Percentiles rank a stretch among this genome's conserved stretches.
Conservation (phyloP, 805 yeast species). For the Lipomyces spencermartinsiae region DNA sequence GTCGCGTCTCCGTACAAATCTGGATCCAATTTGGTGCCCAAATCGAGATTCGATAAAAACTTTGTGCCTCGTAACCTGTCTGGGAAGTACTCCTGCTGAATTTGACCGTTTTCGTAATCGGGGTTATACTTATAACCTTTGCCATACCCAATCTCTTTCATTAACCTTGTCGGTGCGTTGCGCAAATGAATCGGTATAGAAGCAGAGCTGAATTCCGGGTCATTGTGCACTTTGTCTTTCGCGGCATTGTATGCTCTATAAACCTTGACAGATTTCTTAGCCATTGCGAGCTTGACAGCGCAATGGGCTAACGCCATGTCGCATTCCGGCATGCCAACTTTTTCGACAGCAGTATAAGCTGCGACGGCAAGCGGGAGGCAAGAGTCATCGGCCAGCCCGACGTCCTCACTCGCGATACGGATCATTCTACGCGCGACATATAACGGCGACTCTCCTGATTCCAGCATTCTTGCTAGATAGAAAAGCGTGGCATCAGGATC, state of each 20-base stretch:
- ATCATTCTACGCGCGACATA: slow-evolving; percentile 91
- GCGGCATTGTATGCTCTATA: slow-evolving; percentile 79
- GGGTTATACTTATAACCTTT: slow-evolving; percentile 91
- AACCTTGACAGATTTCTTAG: slow-evolving; percentile 84
- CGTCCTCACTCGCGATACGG: slow-evolving; percentile 92
- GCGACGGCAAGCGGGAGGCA: slow-evolving; percentile 87
- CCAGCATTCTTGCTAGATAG: slow-evolving; percentile 85
- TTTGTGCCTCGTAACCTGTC: slow-evolving; percentile 55
- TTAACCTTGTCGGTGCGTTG: slow-evolving; percentile 91
- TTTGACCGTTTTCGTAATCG: slow-evolving; percentile 70
- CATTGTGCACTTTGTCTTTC: slow-evolving; percentile 61
- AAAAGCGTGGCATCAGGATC: slow-evolving; percentile 89
- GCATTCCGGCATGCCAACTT: slow-evolving; percentile 94
- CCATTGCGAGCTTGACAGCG: slow-evolving; percentile 85
- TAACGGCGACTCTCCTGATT: slow-evolving; percentile 92
- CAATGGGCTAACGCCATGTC: slow-evolving; percentile 89
- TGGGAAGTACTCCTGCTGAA: slow-evolving; percentile 79
- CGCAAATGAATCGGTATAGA: slow-evolving; percentile 74
- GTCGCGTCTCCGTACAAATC: slow-evolving; percentile 17
- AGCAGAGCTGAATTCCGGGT: slow-evolving; percentile 63
- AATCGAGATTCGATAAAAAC: slow-evolving; percentile 57
- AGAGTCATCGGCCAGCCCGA: slow-evolving; percentile 83
- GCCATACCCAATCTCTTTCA: slow-evolving; percentile 88
- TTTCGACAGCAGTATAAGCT: slow-evolving; percentile 83
- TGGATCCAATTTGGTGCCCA: slow-evolving; percentile 31